Evolutionary conservation across 306 rosid genomes (phyloP), one percentile per base, ranked within the genome.

Genomic region (Pachyrhizus erosus): DNA sequence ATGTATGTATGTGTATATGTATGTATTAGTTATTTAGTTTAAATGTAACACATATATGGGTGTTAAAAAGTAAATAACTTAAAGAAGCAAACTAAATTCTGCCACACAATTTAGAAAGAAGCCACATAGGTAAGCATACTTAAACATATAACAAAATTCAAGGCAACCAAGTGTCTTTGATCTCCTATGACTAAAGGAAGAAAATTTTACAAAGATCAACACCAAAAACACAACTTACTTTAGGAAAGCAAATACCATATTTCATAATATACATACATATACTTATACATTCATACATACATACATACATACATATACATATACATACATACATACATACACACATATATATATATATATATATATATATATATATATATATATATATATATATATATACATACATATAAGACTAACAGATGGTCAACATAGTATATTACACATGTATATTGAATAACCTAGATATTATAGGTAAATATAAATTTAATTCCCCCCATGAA

Each of bases 391-490:
- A n/a, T n/a, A n/a, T n/a, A n/a, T 45, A 70, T 62, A 48, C 33
- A 77, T 58, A 11, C 14, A 20, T 54, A 17, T n/a, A n/a, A n/a
- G 46, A 27, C 46, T 15, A 65, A 67, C 37, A 34, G 29, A 60
- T 3, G 17, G 37, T 61, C 68, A 6, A 27, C 39, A 26, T 27
- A 27, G 17, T 26, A 60, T n/a, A 26, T 26, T 60, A 37, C 26
- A 70, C 13, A 58, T 31, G 51, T 2, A 20, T 10, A 70, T 42
- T 60, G 42, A 24, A 34, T 37, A 68, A 5, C 46, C 43, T 68
- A 39, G 29, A 70, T 70, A 61, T 65, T 17, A 55, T 23, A 33
- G 29, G 68, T 79, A 73, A 64, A 79, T 37, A 74, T 46, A 74
- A 42, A 75, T 67, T 23, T 9, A 54, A 73, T 24, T 21, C n/a